Evolutionary conservation across 257 asterid genomes (phyloP), one percentile per base, ranked within the genome.

Genomic region (Apocynum venetum): DNA sequence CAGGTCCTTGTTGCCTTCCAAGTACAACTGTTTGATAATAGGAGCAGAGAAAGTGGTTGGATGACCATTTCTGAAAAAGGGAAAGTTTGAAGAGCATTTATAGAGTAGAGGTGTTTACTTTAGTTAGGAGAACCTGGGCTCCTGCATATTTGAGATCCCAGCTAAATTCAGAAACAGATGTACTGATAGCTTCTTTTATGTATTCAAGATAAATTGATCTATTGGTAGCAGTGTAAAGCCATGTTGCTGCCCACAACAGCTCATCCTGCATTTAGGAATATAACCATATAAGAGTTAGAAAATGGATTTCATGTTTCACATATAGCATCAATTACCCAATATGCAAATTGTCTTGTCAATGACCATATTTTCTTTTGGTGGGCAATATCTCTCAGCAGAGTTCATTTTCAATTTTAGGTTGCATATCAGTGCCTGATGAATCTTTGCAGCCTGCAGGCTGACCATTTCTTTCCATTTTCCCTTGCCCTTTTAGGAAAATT

Each of bases 121-220:
- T 47, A 6, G 97, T 41, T 17, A 92, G 90, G 76, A 93, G 86
- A 79, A 93, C 75, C 56, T 90, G 96, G 0, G 92, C 90, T 74
- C 98, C 98, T 2, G 96, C 96, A 56, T 84, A 89, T 81, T 93
- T 93, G 60, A 91, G 94, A 76, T 93, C 98, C 98, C 97, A 93
- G 56, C 89, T 90, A 76, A 93, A 93, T 83, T 93, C 98, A 35
- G 88, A 77, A 25, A 90, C 97, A 4, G 81, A 35, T 11, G 91
- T 81, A 84, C 91, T 88, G 8, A 65, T 78, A 36, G 93, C 92
- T 81, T 92, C 85, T 81, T 78, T 75, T 53, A 90, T 83, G 81
- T 80, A 90, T 36, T 90, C 86, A 74, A 92, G 53, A 79, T 90
- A 93, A 2, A 13, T 60, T 9, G 91, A 52, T 64, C 79, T 82